A percentile compares a stretch with the other conserved stretches of the same genome.
phyloP scores from a whole-genome alignment of 768 basidiomycete species.

The Suillus paluster region DNA sequence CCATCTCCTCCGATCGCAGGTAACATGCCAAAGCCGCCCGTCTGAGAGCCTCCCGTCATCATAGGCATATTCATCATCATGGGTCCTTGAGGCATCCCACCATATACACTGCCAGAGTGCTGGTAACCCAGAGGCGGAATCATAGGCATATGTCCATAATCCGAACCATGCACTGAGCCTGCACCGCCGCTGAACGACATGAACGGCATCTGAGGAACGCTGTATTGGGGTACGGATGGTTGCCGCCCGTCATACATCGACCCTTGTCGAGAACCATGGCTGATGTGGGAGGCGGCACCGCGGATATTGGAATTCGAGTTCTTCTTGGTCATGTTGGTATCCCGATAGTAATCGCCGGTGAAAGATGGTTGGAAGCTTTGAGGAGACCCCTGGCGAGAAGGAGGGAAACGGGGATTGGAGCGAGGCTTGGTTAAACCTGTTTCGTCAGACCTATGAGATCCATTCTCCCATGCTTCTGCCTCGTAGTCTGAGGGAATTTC shows the following conservation, averaged over 20 bases:
- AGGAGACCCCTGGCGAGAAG: constrained; percentile 66
- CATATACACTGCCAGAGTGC: constrained; percentile 75
- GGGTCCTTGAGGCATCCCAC: constrained; percentile 67
- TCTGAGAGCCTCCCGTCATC: constrained; percentile 64
- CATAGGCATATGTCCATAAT: constrained; percentile 62
- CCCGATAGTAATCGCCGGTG: constrained; percentile 87
- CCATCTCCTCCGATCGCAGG: constrained; percentile 49
- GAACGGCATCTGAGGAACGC: constrained; percentile 65
- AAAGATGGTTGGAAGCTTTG: constrained; percentile 72
- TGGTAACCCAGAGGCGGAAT: constrained; percentile 65
- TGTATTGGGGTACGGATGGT: constrained; percentile 49
- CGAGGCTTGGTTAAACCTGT: constrained; percentile 70
- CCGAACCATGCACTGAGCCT: constrained; percentile 72
- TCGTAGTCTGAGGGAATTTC: constrained; percentile 73
- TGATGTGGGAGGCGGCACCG: constrained; percentile 45
- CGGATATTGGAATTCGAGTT: constrained; percentile 66
- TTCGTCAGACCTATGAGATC: constrained; percentile 74
- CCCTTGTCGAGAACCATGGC: constrained; percentile 49
- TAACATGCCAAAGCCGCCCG: constrained; percentile 52
- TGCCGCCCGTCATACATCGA: constrained; percentile 49
- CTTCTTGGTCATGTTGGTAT: constrained; percentile 71
- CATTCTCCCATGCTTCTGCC: constrained; percentile 88
- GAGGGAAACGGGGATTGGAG: constrained; percentile 52
- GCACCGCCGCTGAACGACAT: constrained; percentile 70
- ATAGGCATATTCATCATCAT: constrained; percentile 74